Conservation (phyloP, 2,329 filamentous ascomycete species). For the Lithohypha guttulata region DNA sequence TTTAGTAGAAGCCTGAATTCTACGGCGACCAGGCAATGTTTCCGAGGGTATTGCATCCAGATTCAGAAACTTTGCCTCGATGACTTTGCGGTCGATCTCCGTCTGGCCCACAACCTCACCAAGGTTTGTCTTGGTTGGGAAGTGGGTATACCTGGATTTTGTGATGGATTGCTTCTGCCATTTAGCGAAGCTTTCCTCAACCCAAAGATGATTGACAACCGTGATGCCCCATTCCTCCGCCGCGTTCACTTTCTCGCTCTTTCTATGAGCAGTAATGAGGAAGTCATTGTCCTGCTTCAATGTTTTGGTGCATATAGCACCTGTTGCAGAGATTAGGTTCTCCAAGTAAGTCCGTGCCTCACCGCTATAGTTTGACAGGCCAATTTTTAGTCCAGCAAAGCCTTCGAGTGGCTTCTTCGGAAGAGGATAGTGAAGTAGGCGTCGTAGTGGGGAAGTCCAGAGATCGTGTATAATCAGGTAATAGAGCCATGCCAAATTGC, state of each 20-base stretch:
- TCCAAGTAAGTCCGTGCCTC: conserved; percentile 89
- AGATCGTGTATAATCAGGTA: conserved; percentile 77
- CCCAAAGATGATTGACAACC: conserved; percentile 89
- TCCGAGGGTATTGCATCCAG: conserved; percentile 21
- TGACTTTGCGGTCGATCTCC: conserved; percentile 59
- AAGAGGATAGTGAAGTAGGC: conserved; percentile 81
- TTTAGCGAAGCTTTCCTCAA: conserved; percentile 92
- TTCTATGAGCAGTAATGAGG: conserved; percentile 77
- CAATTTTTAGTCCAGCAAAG: conserved; percentile 67
- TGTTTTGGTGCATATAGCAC: conserved; percentile 84
- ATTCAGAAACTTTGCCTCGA: conserved; percentile 59
- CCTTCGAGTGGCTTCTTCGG: conserved; percentile 67
- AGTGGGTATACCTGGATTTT: conserved; percentile 68
- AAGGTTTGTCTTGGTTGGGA: conserved; percentile 79
- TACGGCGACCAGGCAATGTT: background rate
- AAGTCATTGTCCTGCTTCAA: conserved; percentile 95
- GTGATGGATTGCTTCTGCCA: conserved; percentile 66
- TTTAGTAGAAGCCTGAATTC: conserved; percentile 15
- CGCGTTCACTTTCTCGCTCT: conserved; percentile 86
- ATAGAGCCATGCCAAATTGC: conserved; percentile 89
- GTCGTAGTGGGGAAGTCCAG: conserved; percentile 75
- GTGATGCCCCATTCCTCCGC: conserved; percentile 86
- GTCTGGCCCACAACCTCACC: conserved; percentile 89
- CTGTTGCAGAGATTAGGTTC: conserved; percentile 73
- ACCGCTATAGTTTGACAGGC: conserved; percentile 90